Percentiles rank a stretch among this genome's conserved stretches.
Conservation (phyloP, 495 filamentous ascomycete species). For the Podospora appendiculata region DNA sequence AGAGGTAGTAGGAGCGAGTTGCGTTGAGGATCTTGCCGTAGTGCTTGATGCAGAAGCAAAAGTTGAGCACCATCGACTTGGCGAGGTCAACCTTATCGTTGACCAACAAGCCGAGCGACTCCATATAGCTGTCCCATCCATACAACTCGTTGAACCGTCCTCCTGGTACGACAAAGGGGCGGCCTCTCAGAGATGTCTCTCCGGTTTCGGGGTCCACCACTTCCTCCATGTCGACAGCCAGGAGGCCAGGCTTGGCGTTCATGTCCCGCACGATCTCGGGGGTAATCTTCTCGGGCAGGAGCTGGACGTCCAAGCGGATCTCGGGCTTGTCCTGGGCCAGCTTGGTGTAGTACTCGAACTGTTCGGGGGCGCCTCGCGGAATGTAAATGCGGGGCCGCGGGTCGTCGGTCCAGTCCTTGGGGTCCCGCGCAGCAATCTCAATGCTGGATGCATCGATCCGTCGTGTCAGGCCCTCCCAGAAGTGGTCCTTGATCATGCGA, state of each 20-base stretch:
- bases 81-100: conserved; percentile 76
- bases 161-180: conserved; percentile 93
- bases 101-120: conserved; percentile 74
- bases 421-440: conserved; percentile 72
- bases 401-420: conserved; percentile 85
- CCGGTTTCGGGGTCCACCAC: conserved; percentile 54
- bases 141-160: conserved; percentile 97
- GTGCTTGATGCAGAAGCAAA: conserved; percentile 95
- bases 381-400: conserved; percentile 89
- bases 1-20: conserved; percentile 90
- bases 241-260: conserved; percentile 76
- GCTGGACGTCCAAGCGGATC: conserved; percentile 76
- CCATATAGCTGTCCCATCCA: conserved; percentile 97
- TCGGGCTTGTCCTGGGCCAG: conserved; percentile 70
- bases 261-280: conserved; percentile 63
- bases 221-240: conserved; percentile 86
- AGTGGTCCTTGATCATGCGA: conserved; percentile 76
- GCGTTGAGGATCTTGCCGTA: conserved; percentile 98
- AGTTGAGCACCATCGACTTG: conserved; percentile 90
- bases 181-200: conserved; percentile 59
- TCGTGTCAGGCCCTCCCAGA: conserved; percentile 84
- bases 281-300: conserved; percentile 64
- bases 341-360: conserved; percentile 77
- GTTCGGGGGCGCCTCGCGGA: conserved; percentile 74
- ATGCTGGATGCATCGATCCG: conserved; percentile 86